Base-by-base conservation (phyloP, 176 grass and related monocot genomes). In the Eragrostis curvula region DNA sequence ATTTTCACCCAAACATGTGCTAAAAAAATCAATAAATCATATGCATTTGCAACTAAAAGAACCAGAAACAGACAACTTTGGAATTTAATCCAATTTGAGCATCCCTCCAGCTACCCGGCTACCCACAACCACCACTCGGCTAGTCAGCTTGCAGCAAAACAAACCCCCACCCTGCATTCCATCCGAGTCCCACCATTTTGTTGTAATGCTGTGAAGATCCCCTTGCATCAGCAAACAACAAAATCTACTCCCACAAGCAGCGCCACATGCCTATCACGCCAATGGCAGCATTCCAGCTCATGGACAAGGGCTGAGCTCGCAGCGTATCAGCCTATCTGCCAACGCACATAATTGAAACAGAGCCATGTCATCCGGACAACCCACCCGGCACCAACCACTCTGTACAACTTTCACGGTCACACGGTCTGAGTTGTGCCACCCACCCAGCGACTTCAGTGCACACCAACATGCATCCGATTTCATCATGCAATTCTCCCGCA, bases 391-490 rank as follows among this genome's bases (percentile, higher is more conserved):
- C 73, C 83, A 82, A 82, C 88, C 83, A 83, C 67, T 73, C 59
- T 48, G 65, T 68, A 70, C 78, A 81, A 67, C 50, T 68, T 61
- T 49, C 77, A 9, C 14, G 39, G 40, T 71, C 70, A 58, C 69
- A 57, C 40, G 60, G 59, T 55, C 58, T n/a, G 85, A 73, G 68
- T 73, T 53, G 40, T 67, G 36, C 79, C 83, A 78, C 83, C 83
- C 73, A 86, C 83, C 83, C 83, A 78, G 77, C 79, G 76, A 68
- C 62, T 78, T 75, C 66, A 52, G 66, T 67, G 84, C 79, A 81
- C 79, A 79, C 49, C 88, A 83, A 73, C 66, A 73, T 62, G 55
- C 83, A 83, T 77, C 79, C 73, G 68, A 67, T 52, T 51, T 59
- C 66, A 87, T 74, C 73, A 79, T 69, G 21, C 67, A 90, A 83